Evolutionary conservation across 2,329 filamentous ascomycete species (phyloP).

Genomic region (Monilinia polystroma): DNA sequence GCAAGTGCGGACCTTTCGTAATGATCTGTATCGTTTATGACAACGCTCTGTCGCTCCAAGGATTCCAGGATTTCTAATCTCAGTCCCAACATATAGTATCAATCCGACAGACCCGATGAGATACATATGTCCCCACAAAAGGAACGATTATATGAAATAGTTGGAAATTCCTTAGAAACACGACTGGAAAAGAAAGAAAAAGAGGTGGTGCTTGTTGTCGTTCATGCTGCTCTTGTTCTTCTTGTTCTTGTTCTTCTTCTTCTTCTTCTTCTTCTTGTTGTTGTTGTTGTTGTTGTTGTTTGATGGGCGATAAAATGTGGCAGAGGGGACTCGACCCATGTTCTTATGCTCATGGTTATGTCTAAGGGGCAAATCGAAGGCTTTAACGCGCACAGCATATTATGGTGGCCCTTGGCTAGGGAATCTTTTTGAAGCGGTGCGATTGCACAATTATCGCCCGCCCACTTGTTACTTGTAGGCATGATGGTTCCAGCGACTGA

Average conservation of each 20-base stretch:
- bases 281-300: neutral
- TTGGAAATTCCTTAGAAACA: constrained; percentile 8
- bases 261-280: no score
- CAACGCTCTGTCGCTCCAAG: neutral
- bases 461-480: neutral
- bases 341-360: neutral
- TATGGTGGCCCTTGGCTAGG: constrained; percentile 4
- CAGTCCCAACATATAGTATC: neutral
- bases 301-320: constrained; percentile 1
- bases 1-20: constrained; percentile 13
- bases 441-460: constrained; percentile 18
- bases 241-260: neutral
- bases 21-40: constrained; percentile 15
- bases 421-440: neutral
- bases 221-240: no score
- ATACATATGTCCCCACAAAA: constrained; percentile 15
- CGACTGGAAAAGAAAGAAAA: neutral
- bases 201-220: no score
- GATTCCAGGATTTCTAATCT: neutral
- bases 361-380: neutral
- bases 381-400: constrained; percentile 11
- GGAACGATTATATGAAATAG: constrained; percentile 13
- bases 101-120: neutral
- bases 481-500: neutral
- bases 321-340: neutral